These are phyloP conservation scores for Irpex sp. DNA, from an alignment of 1,284 basidiomycete genomes.

Conservation along the genomic window DNA sequence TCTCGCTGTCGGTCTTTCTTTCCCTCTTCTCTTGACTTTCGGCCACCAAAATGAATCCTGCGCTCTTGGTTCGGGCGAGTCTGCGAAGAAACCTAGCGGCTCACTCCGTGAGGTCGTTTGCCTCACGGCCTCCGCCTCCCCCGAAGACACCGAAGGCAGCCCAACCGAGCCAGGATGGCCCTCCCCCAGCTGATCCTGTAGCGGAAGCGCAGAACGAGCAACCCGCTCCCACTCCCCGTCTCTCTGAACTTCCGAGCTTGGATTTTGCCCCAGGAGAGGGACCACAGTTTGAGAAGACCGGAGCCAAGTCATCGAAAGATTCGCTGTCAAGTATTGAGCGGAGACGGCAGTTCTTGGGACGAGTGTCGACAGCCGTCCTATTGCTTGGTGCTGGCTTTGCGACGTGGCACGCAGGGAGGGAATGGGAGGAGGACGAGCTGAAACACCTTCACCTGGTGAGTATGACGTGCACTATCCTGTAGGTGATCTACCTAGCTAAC, in stretches of 20 bases:
- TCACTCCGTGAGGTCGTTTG: constrained; percentile 22
- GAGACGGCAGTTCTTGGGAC: constrained; percentile 51
- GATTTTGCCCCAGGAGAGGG: constrained; percentile 26
- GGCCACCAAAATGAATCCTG: constrained; percentile 13
- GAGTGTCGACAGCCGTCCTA: constrained; percentile 41
- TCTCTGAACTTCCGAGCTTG: constrained; percentile 24
- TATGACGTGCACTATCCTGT: not conserved
- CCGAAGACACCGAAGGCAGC: constrained; percentile 14
- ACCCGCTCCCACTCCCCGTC: not conserved
- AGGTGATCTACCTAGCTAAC: constrained; percentile 11
- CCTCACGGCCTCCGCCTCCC: constrained; percentile 22
- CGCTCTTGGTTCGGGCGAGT: constrained; percentile 13
- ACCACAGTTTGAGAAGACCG: constrained; percentile 40
- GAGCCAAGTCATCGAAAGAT: constrained; percentile 70
- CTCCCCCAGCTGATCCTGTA: constrained; percentile 8
- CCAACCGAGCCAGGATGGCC: constrained; percentile 7
- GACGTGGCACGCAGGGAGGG: constrained; percentile 29
- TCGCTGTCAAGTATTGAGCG: constrained; percentile 72
- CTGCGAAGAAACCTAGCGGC: constrained; percentile 12
- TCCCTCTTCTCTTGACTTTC: not conserved
- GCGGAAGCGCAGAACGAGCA: constrained; percentile 11
- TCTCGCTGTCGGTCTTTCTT: not conserved
- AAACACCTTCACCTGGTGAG: constrained; percentile 39
- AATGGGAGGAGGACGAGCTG: constrained; percentile 33
- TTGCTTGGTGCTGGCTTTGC: constrained; percentile 49